Base-by-base conservation (phyloP, 148 eudicot species). In the Nyssa sinensis region DNA sequence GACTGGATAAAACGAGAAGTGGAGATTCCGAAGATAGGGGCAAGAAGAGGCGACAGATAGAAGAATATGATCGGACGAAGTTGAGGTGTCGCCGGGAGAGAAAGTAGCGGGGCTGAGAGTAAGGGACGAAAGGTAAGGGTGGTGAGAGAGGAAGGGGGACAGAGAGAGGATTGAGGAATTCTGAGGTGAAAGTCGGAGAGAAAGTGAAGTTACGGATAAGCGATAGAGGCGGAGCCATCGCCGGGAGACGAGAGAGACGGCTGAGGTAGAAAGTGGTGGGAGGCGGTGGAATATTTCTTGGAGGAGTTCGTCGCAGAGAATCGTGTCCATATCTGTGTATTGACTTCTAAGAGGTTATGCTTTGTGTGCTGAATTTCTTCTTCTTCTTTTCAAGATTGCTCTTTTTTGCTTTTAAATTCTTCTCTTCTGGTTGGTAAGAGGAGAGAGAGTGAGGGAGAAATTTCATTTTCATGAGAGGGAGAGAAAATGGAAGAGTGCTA, bases 221-320 rank as follows among this genome's bases (percentile, higher is more conserved):
- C 90, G 95, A 70, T 51, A 76, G 77, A 90, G 87, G 64, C 82
- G 90, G 82, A 81, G 88, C 92, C 92, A 90, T 27, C 92, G 87
- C 74, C 71, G 83, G 73, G 84, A 90, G 72, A 88, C 92, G n/a
- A 87, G 85, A 64, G 90, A 69, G 39, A 81, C 65, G 73, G 86
- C 39, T 72, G 86, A 21, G 63, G 82, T 33, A 37, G 87, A 70
- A 25, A 86, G 66, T 3, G 85, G 78, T 0, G 92, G 88, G 68
- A 91, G 85, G 66, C 83, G 91, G 75, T 61, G 84, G 85, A 91
- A 87, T 63, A 91, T 85, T 71, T 85, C 86, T 69, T 88, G 81
- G 59, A 91, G 61, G 51, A 91, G 88, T 66, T 88, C 96, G 67
- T 91, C 96, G 69, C 86, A 84, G 51, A 91, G 80, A 39, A 77